Percentiles rank a stretch among this genome's conserved stretches.
These are phyloP conservation scores for Fennellomyces sp. DNA, from an alignment of 371 early-diverging fungal genomes.

Conservation along the genomic window DNA sequence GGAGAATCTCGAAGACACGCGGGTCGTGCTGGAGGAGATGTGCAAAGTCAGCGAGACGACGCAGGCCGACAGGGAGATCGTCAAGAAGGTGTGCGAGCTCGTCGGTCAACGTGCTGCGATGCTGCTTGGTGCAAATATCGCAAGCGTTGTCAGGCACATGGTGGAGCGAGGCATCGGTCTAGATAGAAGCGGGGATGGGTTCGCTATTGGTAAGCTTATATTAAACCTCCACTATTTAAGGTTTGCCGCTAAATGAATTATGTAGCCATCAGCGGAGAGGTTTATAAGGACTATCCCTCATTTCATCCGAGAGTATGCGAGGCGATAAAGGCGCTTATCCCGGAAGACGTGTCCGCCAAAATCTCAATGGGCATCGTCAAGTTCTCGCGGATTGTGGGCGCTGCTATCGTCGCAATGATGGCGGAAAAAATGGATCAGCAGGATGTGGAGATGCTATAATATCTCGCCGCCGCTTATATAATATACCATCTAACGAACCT, in stretches of 20 bases:
- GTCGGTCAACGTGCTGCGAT: conserved; percentile 46
- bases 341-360: conserved; percentile 39
- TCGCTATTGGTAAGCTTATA: conserved; percentile 46
- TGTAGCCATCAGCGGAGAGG: conserved; percentile 48
- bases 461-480: neutral
- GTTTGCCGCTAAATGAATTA: neutral
- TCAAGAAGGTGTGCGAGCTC: conserved; percentile 42
- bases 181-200: conserved; percentile 28
- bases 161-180: conserved; percentile 32
- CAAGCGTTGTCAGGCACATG: conserved; percentile 44
- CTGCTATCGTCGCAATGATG: conserved; percentile 58
- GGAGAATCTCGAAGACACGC: conserved; percentile 40
- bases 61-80: conserved; percentile 42
- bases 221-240: neutral
- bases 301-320: conserved; percentile 51
- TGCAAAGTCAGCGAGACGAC: conserved; percentile 36
- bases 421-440: conserved; percentile 38
- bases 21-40: conserved; percentile 50
- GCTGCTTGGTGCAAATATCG: conserved; percentile 43
- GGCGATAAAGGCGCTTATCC: conserved; percentile 38
- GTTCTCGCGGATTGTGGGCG: conserved; percentile 51
- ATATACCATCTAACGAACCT: neutral
- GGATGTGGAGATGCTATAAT: conserved; percentile 23
- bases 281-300: conserved; percentile 49
- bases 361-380: conserved; percentile 51